Percentiles rank a stretch among this genome's conserved stretches.
Evolutionary conservation across 306 rosid species (phyloP).

Genomic region (Vigna reflexopilosa): DNA sequence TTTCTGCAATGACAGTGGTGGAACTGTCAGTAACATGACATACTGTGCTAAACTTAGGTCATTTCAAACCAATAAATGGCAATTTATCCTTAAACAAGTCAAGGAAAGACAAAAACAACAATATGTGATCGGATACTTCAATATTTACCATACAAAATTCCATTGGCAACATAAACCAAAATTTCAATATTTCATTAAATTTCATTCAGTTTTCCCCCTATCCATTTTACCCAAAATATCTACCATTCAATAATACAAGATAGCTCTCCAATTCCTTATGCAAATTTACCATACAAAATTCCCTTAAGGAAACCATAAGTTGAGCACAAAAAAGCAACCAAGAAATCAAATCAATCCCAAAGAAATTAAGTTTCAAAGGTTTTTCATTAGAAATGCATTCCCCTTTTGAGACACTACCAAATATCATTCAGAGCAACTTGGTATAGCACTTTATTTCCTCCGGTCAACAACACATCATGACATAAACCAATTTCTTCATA

Average conservation of each 20-base stretch:
- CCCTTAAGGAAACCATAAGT: not conserved
- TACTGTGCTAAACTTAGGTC: slow-evolving; percentile 28
- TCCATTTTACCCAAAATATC: not conserved
- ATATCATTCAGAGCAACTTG: not conserved
- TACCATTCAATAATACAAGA: not conserved
- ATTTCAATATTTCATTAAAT: not conserved
- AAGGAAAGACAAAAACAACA: not conserved
- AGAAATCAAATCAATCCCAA: not conserved
- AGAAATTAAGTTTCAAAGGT: not conserved
- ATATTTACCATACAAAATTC: not conserved
- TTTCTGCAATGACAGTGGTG: slow-evolving; percentile 54
- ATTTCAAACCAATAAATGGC: not conserved
- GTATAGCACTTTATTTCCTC: not conserved
- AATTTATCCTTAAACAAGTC: not conserved
- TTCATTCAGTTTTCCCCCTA: slow-evolving; percentile 4
- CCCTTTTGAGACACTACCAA: not conserved
- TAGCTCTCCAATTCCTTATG: not conserved
- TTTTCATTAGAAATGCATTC: not conserved
- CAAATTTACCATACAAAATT: not conserved
- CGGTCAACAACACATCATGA: not conserved
- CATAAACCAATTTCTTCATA: not conserved
- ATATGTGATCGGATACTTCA: not conserved
- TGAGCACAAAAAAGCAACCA: slow-evolving; percentile 16
- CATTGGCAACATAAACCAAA: not conserved
- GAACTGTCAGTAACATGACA: slow-evolving; percentile 36